Conservation (phyloP, 2,329 filamentous ascomycete species). For the Scedosporium aurantiacum region DNA sequence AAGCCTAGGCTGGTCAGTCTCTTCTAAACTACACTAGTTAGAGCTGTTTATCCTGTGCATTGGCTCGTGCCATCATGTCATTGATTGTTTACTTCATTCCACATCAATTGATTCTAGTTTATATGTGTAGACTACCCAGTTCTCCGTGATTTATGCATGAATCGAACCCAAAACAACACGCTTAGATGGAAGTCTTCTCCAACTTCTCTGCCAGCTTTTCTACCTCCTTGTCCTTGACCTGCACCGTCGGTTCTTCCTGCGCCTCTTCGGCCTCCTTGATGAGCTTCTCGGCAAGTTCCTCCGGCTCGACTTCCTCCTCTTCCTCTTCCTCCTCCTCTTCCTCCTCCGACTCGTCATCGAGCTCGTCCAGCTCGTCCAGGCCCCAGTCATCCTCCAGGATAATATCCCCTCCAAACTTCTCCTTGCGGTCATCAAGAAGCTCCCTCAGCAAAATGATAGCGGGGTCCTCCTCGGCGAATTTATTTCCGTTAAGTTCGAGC, state of each 20-base stretch:
- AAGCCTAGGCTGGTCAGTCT: too few species aligned
- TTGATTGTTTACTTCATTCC: neutral
- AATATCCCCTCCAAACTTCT: constrained; percentile 53
- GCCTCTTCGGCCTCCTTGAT: constrained; percentile 60
- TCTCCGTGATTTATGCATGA: neutral
- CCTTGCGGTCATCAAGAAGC: constrained; percentile 67
- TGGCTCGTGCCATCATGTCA: neutral
- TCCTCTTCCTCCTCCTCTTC: constrained; percentile 61
- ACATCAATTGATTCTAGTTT: neutral
- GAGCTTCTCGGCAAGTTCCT: constrained; percentile 58
- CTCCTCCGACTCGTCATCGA: constrained; percentile 66
- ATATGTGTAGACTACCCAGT: neutral
- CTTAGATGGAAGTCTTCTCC: constrained; percentile 54
- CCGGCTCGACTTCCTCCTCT: constrained; percentile 42
- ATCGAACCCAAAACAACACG: neutral
- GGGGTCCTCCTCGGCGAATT: constrained; percentile 76
- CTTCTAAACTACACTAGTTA: too few species aligned
- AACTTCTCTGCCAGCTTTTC: constrained; percentile 69
- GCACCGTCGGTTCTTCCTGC: constrained; percentile 61
- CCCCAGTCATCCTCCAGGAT: constrained; percentile 74
- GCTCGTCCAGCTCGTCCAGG: constrained; percentile 74
- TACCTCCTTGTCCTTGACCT: constrained; percentile 64
- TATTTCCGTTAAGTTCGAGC: constrained; percentile 93
- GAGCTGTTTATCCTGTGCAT: too few species aligned
- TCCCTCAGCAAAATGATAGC: constrained; percentile 57